These are phyloP conservation scores for Populus tomentosa DNA, from an alignment of 441 rosid species.

Conservation along the genomic window DNA sequence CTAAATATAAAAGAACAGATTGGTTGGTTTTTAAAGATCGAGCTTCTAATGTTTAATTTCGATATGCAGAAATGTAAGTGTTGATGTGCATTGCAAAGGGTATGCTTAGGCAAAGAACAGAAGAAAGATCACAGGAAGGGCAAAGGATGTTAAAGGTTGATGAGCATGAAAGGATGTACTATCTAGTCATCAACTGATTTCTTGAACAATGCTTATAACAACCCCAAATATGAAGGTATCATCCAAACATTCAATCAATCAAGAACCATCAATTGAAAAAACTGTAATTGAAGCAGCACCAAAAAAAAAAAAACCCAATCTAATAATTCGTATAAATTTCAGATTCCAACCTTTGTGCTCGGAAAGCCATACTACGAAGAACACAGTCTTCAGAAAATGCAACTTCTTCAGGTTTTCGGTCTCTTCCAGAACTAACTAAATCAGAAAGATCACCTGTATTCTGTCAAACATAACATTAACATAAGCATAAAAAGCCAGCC, in stretches of 20 bases:
- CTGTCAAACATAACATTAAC: conserved; percentile 41
- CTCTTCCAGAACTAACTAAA: conserved; percentile 95
- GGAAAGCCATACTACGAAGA: conserved; percentile 71
- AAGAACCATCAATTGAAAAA: background rate
- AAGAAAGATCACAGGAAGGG: background rate
- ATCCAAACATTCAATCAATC: background rate
- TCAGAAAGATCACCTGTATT: conserved; percentile 92
- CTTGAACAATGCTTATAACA: background rate
- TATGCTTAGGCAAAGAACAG: background rate
- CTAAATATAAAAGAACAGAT: background rate
- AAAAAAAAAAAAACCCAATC: background rate
- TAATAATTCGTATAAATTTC: background rate
- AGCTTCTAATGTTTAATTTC: background rate
- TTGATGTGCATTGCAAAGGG: background rate
- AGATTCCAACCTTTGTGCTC: conserved; percentile 66
- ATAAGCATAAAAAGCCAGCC: conserved; percentile 13
- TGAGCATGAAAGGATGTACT: background rate
- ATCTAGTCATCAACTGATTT: background rate
- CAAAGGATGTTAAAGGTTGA: background rate
- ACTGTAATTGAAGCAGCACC: background rate
- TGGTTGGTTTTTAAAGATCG: background rate
- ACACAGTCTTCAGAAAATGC: conserved; percentile 78
- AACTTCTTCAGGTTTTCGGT: conserved; percentile 82
- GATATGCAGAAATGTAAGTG: background rate
- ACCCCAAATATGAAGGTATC: background rate